phyloP scores from a whole-genome alignment of 1,139 yeast species.

The Tardiomyces blankii region DNA sequence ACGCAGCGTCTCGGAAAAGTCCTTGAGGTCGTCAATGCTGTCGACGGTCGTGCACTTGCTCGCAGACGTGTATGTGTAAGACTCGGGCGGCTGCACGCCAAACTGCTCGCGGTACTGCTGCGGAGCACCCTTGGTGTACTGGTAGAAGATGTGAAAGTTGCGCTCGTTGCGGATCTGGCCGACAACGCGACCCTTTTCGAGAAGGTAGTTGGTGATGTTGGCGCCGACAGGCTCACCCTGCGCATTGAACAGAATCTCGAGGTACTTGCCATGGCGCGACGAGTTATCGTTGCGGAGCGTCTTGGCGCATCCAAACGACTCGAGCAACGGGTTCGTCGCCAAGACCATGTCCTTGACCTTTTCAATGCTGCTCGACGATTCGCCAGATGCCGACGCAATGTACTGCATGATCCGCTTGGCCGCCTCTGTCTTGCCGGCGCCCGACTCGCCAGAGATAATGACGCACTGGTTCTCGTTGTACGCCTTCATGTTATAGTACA shows the following conservation, averaged over 20 bases:
- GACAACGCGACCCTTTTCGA: constrained; percentile 94
- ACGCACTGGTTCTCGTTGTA: constrained; percentile 96
- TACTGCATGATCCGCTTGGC: constrained; percentile 98
- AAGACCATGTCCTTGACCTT: constrained; percentile 94
- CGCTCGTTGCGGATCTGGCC: constrained; percentile 87
- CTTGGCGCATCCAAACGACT: constrained; percentile 97
- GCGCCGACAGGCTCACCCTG: constrained; percentile 89
- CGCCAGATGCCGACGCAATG: constrained; percentile 75
- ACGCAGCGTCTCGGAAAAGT: constrained; percentile 65
- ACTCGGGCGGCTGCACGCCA: constrained; percentile 91
- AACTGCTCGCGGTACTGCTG: constrained; percentile 70
- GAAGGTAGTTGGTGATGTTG: constrained; percentile 84
- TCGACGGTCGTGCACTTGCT: constrained; percentile 80
- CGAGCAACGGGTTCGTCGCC: constrained; percentile 93
- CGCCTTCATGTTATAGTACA: constrained; percentile 92
- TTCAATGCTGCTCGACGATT: constrained; percentile 51
- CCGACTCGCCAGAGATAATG: constrained; percentile 96
- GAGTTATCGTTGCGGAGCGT: constrained; percentile 93
- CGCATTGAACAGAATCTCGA: constrained; percentile 79
- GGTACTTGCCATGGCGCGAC: constrained; percentile 93
- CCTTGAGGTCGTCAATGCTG: constrained; percentile 73
- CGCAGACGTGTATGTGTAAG: constrained; percentile 79
- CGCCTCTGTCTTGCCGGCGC: constrained; percentile 98
- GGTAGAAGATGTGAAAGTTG: constrained; percentile 95
- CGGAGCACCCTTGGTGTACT: constrained; percentile 85